Evolutionary conservation across 208 protist genomes (phyloP).

Genomic region (Leishmania guyanensis): DNA sequence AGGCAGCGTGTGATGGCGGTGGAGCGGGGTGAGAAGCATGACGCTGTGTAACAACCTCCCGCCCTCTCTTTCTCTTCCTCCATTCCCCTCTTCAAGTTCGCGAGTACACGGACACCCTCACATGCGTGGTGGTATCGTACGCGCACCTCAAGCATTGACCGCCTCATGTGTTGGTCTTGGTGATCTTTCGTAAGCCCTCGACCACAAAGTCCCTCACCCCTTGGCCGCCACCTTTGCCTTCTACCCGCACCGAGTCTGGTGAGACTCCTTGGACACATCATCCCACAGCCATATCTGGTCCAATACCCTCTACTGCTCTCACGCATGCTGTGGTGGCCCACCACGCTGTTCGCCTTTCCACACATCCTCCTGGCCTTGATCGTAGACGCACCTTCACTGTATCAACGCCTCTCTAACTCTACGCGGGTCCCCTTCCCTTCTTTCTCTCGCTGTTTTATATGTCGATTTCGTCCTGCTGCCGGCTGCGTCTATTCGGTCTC

Average conservation of each 20-base stretch:
- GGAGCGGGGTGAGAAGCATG: neutral
- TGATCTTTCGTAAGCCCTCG: neutral
- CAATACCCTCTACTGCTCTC: neutral
- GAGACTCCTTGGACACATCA: neutral
- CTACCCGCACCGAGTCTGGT: neutral
- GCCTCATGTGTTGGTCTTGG: neutral
- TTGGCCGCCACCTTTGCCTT: neutral
- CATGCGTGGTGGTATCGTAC: neutral
- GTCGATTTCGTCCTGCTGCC: neutral
- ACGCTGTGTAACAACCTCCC: neutral
- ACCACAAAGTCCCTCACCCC: neutral
- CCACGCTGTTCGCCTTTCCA: neutral
- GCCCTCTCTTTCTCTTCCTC: neutral
- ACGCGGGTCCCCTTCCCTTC: neutral
- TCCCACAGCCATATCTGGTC: neutral
- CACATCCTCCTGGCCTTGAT: neutral
- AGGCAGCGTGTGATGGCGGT: neutral
- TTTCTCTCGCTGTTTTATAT: neutral
- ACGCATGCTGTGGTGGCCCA: neutral
- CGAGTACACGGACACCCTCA: neutral
- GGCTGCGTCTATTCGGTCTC: neutral
- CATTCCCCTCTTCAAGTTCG: neutral
- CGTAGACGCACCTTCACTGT: neutral
- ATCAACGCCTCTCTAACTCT: neutral
- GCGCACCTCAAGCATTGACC: neutral